Conservation (phyloP, 352 stramenopile species). For the Pythium coloratum region DNA sequence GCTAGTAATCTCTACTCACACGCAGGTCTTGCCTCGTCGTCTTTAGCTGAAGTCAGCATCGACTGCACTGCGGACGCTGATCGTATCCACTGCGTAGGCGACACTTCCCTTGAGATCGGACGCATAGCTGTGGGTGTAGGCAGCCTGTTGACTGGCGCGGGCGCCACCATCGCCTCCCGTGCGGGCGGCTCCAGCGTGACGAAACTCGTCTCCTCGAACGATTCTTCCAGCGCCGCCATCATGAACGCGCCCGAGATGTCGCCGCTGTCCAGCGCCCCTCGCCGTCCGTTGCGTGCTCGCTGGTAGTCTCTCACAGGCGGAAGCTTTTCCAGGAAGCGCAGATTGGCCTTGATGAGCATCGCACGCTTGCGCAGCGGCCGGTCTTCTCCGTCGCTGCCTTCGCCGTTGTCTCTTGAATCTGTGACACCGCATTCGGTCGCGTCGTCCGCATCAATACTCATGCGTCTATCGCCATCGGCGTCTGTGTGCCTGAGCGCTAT, state of each 20-base stretch:
- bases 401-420: background rate
- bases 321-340: constrained; percentile 72
- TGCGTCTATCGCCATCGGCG: constrained; percentile 18
- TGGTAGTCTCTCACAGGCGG: constrained; percentile 61
- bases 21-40: constrained; percentile 29
- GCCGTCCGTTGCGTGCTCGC: constrained; percentile 51
- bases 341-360: constrained; percentile 53
- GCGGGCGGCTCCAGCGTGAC: constrained; percentile 44
- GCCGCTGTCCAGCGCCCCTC: constrained; percentile 65
- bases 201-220: constrained; percentile 73
- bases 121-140: background rate
- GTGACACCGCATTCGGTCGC: background rate
- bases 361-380: constrained; percentile 42
- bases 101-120: constrained; percentile 1
- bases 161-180: constrained; percentile 45
- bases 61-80: background rate
- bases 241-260: constrained; percentile 34
- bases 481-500: constrained; percentile 9
- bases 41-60: constrained; percentile 16
- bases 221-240: constrained; percentile 65
- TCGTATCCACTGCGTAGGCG: constrained; percentile 11
- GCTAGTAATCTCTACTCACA: constrained; percentile 13
- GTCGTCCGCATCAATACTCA: constrained; percentile 18
- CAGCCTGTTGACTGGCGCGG: constrained; percentile 19
- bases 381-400: constrained; percentile 17